Conservation (phyloP, 768 basidiomycete species). For the Pleurotus djamor region DNA sequence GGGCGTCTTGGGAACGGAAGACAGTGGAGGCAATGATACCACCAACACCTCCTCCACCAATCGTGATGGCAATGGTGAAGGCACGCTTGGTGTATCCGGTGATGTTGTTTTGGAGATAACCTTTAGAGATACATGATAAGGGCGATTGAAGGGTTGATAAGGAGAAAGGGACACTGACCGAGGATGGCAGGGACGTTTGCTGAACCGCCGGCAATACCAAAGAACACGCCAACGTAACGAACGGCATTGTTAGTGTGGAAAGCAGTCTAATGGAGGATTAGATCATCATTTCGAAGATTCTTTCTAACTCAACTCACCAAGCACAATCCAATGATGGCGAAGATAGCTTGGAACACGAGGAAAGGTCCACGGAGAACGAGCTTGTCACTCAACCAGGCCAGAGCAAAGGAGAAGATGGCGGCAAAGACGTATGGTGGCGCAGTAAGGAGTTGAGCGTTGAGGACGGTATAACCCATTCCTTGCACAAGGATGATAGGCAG, state of each 20-base stretch:
- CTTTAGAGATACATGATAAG: background rate
- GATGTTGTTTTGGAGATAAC: conserved; percentile 24
- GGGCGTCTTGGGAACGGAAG: conserved; percentile 32
- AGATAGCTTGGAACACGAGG: conserved; percentile 26
- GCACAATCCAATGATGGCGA: conserved; percentile 29
- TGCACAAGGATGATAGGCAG: conserved; percentile 29
- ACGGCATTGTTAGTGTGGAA: conserved; percentile 4
- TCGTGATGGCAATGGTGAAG: conserved; percentile 33
- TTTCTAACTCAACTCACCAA: conserved; percentile 9
- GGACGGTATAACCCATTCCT: conserved; percentile 28
- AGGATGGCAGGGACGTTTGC: conserved; percentile 32
- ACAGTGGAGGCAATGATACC: conserved; percentile 37
- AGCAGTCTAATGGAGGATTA: background rate
- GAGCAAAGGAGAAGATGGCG: conserved; percentile 29
- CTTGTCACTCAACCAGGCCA: conserved; percentile 35
- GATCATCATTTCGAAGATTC: background rate
- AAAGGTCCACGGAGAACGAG: conserved; percentile 29
- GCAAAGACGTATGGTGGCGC: conserved; percentile 32
- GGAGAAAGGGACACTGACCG: conserved; percentile 25
- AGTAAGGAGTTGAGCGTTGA: conserved; percentile 26
- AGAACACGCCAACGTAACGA: conserved; percentile 22
- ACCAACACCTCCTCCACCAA: conserved; percentile 33
- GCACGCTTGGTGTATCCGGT: conserved; percentile 35
- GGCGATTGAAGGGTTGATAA: conserved; percentile 21
- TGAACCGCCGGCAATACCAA: conserved; percentile 30